These are phyloP conservation scores for Fusarium dlaminii DNA, from an alignment of 2,329 filamentous ascomycete species.

Conservation along the genomic window DNA sequence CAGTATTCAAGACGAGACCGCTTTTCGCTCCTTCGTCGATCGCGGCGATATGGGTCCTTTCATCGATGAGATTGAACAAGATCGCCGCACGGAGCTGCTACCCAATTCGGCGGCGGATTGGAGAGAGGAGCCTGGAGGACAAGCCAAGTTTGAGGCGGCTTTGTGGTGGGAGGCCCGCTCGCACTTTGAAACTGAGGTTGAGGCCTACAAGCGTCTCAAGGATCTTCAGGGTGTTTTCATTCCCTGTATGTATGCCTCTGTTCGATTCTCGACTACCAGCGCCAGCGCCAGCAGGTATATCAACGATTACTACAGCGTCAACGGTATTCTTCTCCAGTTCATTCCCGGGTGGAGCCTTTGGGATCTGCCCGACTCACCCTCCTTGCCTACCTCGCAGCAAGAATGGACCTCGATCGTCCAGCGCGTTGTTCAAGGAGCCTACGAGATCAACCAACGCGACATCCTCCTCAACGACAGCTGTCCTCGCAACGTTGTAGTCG, in stretches of 20 bases:
- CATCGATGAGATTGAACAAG: neutral
- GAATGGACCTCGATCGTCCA: neutral
- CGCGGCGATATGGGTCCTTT: neutral
- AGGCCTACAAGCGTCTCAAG: neutral
- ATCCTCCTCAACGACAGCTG: neutral
- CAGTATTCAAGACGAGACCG: neutral
- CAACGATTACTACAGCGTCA: neutral
- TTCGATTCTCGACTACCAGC: fast-evolving
- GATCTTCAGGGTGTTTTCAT: fast-evolving
- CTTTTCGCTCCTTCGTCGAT: neutral
- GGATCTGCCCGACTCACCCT: neutral
- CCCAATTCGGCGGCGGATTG: neutral
- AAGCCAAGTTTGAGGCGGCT: neutral
- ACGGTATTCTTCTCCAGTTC: neutral
- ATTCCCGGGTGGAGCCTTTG: fast-evolving
- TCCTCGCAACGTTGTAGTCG: neutral
- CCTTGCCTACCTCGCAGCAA: neutral
- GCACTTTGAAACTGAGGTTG: neutral
- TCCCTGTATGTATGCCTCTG: neutral
- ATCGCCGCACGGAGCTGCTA: neutral
- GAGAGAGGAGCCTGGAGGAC: neutral
- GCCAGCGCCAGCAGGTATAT: neutral
- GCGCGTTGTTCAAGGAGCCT: neutral
- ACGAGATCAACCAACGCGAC: neutral
- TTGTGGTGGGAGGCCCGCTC: neutral